Conservation (phyloP, 352 stramenopile species). For the Peronospora belbahrii region DNA sequence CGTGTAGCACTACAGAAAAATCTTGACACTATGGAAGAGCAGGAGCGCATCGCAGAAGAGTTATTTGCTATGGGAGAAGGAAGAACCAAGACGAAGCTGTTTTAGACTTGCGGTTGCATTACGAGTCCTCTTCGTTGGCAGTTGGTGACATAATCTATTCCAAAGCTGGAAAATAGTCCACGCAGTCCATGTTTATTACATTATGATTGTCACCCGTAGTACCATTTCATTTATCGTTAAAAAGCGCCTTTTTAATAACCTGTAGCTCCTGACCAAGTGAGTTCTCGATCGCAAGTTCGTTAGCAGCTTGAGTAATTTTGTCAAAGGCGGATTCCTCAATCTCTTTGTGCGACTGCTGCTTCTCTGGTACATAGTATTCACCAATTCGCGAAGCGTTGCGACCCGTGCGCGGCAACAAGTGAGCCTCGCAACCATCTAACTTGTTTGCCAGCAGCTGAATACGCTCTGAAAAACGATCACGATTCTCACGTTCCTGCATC, state of each 20-base stretch:
- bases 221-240: slow-evolving; percentile 70
- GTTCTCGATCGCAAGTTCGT: slow-evolving; percentile 82
- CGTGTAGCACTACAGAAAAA: slow-evolving; percentile 46
- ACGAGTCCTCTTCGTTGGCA: neutral
- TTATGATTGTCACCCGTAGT: slow-evolving; percentile 1
- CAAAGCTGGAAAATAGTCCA: slow-evolving; percentile 10
- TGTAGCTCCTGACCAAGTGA: slow-evolving; percentile 75
- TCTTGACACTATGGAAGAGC: slow-evolving; percentile 63
- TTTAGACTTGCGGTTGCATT: slow-evolving; percentile 24
- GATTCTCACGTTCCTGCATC: slow-evolving; percentile 86
- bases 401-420: slow-evolving; percentile 43
- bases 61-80: slow-evolving; percentile 78
- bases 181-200: slow-evolving; percentile 22
- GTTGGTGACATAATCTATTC: slow-evolving; percentile 21
- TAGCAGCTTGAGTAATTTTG: slow-evolving; percentile 81
- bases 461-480: slow-evolving; percentile 85
- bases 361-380: slow-evolving; percentile 84
- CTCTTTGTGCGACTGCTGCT: slow-evolving; percentile 55
- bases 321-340: slow-evolving; percentile 73
- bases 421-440: slow-evolving; percentile 64
- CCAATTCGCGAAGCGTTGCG: slow-evolving; percentile 60
- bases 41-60: slow-evolving; percentile 79
- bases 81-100: slow-evolving; percentile 34
- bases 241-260: slow-evolving; percentile 76
- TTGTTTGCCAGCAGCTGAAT: slow-evolving; percentile 84